Conservation (phyloP, 106 monocot genomes). For the Phalaenopsis aphrodite region DNA sequence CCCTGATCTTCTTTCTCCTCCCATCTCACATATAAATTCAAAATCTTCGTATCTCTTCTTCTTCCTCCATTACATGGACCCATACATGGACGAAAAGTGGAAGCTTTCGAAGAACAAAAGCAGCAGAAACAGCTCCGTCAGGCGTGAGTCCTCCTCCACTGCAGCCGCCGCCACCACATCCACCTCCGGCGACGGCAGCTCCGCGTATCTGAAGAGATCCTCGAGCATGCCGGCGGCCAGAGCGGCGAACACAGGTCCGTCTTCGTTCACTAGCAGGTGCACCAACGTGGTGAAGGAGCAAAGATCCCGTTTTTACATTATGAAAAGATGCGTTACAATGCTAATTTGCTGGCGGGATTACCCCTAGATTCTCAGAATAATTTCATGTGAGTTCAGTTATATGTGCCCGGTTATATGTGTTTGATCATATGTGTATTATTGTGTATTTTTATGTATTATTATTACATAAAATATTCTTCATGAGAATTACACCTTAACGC, state of each 20-base stretch:
- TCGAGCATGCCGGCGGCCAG: not conserved
- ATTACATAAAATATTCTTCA: not conserved
- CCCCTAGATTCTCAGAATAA: not conserved
- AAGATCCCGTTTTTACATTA: not conserved
- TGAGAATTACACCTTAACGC: not conserved
- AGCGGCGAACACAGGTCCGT: not conserved
- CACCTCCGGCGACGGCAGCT: not conserved
- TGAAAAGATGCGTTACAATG: constrained; percentile 4
- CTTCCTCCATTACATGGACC: constrained; percentile 5
- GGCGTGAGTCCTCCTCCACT: not conserved
- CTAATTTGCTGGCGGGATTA: constrained; percentile 7
- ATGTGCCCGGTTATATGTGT: not conserved
- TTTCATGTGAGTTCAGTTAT: not conserved
- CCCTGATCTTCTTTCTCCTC: not conserved
- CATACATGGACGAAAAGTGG: constrained; percentile 16
- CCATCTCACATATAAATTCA: not conserved
- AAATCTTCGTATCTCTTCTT: not conserved
- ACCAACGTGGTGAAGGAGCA: constrained; percentile 7
- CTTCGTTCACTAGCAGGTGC: constrained; percentile 4
- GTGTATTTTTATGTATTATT: not conserved
- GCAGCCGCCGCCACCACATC: not conserved
- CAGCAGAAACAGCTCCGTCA: not conserved
- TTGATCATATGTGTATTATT: not conserved
- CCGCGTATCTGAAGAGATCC: not conserved
- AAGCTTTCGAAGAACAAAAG: constrained; percentile 10